Evolutionary conservation across 1,284 basidiomycete genomes (phyloP), one percentile per base, ranked within the genome.

Genomic region (Ganoderma lucidum): DNA sequence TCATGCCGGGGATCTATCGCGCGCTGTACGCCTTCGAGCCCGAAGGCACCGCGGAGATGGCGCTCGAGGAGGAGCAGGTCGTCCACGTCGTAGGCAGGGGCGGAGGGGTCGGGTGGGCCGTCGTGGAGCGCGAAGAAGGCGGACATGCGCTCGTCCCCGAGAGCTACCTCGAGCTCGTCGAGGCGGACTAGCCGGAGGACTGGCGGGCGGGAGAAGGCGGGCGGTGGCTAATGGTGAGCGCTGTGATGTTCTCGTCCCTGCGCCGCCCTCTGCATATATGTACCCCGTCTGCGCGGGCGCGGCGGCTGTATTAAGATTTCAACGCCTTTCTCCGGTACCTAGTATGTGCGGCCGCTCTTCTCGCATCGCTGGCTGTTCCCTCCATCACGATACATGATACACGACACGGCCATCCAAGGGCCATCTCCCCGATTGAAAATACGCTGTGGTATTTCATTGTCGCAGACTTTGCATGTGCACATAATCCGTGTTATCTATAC

Each of bases 11-110:
- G 0, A 69, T 90, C 1, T 94, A 94, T 74, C 87, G 90, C 9
- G 92, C 93, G 10, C 19, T 93, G 75, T 94, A 90, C 71, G 83
- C 87, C 3, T 93, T 94, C 73, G 87, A 89, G 63, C 85, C 91
- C 0, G 91, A 93, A 75, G 92, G 91, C 1, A 88, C 86, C 23
- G 89, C 92, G 32, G 93, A 94, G 85, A 93, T 93, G 91, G 84
- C 83, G 59, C 78, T 94, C 61, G 86, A 84, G 70, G 91, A 94
- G 79, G 92, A 90, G 66, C 91, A 93, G 80, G 73, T 90, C 55
- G 88, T 94, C 19, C 81, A 82, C 3, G 90, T 93, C 42, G 79
- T 93, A 2, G 91, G 91, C 1, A 77, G 90, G 59, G 91, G 92
- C 1, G 92, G 91, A 0, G 92, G 91, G 0, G 88, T 91, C 3